A percentile compares a stretch with the other conserved stretches of the same genome.
Conservation (phyloP, 129 eudicot genomes). For the Pulicaria dysenterica region DNA sequence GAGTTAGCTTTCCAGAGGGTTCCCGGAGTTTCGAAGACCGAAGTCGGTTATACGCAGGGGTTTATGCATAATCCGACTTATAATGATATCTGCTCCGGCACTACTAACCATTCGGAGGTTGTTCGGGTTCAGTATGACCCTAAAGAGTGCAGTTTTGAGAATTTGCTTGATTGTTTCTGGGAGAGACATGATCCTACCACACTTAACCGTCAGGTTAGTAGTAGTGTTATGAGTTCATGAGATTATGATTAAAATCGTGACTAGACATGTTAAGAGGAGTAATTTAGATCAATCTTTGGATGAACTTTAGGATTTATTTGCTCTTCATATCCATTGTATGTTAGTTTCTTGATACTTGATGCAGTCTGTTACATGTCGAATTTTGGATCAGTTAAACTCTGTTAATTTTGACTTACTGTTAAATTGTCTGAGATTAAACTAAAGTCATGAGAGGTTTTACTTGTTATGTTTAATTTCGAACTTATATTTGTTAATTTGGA, state of each 20-base stretch:
- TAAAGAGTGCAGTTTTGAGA: slow-evolving; percentile 51
- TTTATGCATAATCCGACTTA: slow-evolving; percentile 62
- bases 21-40: slow-evolving; percentile 78
- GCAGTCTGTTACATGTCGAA: too few relatives aligned
- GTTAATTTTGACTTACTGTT: neutral
- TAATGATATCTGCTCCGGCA: slow-evolving; percentile 75
- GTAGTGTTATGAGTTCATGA: neutral
- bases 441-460: too few relatives aligned
- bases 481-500: neutral
- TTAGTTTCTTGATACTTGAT: neutral
- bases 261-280: neutral
- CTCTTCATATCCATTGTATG: neutral
- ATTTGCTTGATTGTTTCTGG: slow-evolving; percentile 74
- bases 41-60: slow-evolving; percentile 81
- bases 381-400: neutral
- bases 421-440: neutral
- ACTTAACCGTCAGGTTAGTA: slow-evolving; percentile 74
- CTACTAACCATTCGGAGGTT: slow-evolving; percentile 74
- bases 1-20: slow-evolving; percentile 87
- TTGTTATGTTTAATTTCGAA: neutral
- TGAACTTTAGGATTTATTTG: neutral
- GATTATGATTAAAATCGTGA: slow-evolving; percentile 8
- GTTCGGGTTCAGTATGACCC: slow-evolving; percentile 88
- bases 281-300: neutral
- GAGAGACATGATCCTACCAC: slow-evolving; percentile 90